These are phyloP conservation scores for Hymenoscyphus infarciens DNA, from an alignment of 2,329 filamentous ascomycete species.

Conservation along the genomic window DNA sequence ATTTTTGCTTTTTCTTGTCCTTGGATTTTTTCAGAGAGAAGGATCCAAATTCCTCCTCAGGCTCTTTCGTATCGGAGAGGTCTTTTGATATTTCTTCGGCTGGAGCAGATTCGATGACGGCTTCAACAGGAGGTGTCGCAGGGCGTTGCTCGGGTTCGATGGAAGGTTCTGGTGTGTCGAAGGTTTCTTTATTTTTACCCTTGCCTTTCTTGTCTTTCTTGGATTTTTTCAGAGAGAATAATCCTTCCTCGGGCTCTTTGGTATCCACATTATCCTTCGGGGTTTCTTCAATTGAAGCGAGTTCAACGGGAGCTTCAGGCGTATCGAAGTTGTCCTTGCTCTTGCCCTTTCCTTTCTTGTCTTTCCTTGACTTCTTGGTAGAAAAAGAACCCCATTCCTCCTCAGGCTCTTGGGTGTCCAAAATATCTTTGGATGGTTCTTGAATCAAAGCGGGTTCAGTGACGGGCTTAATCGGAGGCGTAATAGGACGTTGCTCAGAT, in stretches of 20 bases:
- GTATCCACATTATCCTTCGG: not conserved
- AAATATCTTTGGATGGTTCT: not conserved
- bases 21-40: constrained; percentile 16
- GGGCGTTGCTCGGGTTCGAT: not conserved
- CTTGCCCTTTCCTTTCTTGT: constrained; percentile 29
- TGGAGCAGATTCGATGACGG: not conserved
- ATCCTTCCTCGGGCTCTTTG: not conserved
- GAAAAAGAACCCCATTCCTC: constrained; percentile 10
- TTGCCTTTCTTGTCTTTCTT: constrained; percentile 18
- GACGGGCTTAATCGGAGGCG: not conserved
- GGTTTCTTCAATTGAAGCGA: not conserved
- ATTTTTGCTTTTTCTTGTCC: constrained; percentile 25
- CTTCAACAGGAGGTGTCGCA: not conserved
- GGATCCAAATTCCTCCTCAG: constrained; percentile 2
- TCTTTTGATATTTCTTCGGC: not conserved
- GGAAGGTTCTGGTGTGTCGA: constrained; percentile 1
- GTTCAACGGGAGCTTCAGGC: not conserved
- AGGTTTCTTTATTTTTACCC: constrained; percentile 22
- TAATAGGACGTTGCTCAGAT: too few species aligned
- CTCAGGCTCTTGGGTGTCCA: not conserved
- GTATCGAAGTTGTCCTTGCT: not conserved
- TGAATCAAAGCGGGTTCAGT: constrained; percentile 4
- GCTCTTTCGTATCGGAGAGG: not conserved
- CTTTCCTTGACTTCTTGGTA: constrained; percentile 23
- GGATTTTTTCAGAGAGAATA: constrained; percentile 12